Evolutionary conservation across 495 filamentous ascomycete genomes (phyloP).

Genomic region (Penicillium taxi): DNA sequence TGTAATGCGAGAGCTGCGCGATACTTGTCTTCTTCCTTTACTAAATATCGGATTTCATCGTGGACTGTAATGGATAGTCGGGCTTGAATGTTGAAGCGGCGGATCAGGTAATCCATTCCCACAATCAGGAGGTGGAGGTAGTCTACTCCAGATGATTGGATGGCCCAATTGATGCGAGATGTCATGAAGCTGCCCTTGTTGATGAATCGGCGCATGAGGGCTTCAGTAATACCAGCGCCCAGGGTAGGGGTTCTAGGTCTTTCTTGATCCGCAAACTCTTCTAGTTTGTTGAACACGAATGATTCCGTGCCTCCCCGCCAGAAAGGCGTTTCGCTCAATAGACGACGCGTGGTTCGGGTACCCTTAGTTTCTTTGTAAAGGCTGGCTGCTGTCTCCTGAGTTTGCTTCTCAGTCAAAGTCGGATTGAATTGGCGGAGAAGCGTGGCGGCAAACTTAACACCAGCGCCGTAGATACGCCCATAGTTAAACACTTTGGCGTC

Average conservation of each 20-base stretch:
- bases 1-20: slow-evolving; percentile 84
- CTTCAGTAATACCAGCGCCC: slow-evolving; percentile 95
- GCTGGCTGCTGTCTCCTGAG: slow-evolving; percentile 62
- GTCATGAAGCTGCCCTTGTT: slow-evolving; percentile 90
- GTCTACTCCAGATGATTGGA: slow-evolving; percentile 94
- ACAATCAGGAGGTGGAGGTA: slow-evolving; percentile 94
- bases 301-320: slow-evolving; percentile 97
- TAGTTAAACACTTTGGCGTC: slow-evolving; percentile 99
- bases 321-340: slow-evolving; percentile 65
- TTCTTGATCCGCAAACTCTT: slow-evolving; percentile 95
- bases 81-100: slow-evolving; percentile 76
- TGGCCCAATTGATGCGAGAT: slow-evolving; percentile 97
- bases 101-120: slow-evolving; percentile 85
- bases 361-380: slow-evolving; percentile 90
- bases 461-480: slow-evolving; percentile 94
- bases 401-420: slow-evolving; percentile 63
- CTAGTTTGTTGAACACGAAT: slow-evolving; percentile 95
- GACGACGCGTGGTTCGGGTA: slow-evolving; percentile 60
- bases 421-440: slow-evolving; percentile 92
- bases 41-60: slow-evolving; percentile 93
- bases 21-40: slow-evolving; percentile 80
- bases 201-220: slow-evolving; percentile 77
- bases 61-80: slow-evolving; percentile 91
- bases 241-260: slow-evolving; percentile 83
- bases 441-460: slow-evolving; percentile 84